Conservation (phyloP, 176 grass and related monocot species). For the Ensete glaucum region DNA sequence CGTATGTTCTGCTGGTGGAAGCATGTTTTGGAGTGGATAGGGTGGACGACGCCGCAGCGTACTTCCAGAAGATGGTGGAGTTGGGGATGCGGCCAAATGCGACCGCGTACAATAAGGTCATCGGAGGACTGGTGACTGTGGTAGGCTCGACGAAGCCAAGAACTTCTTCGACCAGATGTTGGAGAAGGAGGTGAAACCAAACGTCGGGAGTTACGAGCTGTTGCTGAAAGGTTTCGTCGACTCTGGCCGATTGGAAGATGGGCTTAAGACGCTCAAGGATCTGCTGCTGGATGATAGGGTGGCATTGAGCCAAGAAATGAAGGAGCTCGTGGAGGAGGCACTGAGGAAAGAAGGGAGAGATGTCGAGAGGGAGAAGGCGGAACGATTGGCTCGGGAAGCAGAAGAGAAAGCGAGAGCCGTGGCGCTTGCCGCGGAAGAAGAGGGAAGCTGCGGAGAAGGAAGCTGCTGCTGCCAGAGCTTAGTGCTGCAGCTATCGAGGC, state of each 20-base stretch:
- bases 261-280: slow-evolving; percentile 30
- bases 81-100: slow-evolving; percentile 55
- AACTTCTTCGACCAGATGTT: slow-evolving; percentile 59
- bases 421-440: slow-evolving; percentile 57
- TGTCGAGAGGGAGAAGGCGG: slow-evolving; percentile 55
- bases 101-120: slow-evolving; percentile 41
- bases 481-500: slow-evolving; percentile 73
- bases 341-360: slow-evolving; percentile 51
- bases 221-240: slow-evolving; percentile 48
- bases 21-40: slow-evolving; percentile 42
- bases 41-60: slow-evolving; percentile 41
- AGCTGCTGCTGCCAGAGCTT: slow-evolving; percentile 55
- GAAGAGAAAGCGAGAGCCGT: slow-evolving; percentile 58
- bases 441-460: slow-evolving; percentile 55
- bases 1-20: slow-evolving; percentile 53
- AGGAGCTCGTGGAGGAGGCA: slow-evolving; percentile 44
- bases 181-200: slow-evolving; percentile 41
- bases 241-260: slow-evolving; percentile 30
- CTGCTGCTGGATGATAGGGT: slow-evolving; percentile 52
- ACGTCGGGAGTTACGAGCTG: slow-evolving; percentile 41
- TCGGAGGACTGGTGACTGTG: slow-evolving; percentile 30
- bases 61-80: slow-evolving; percentile 61
- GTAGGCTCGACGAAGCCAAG: slow-evolving; percentile 41
- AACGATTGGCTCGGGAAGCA: slow-evolving; percentile 32
- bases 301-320: slow-evolving; percentile 54